Conservation (phyloP, 2,329 filamentous ascomycete genomes). For the Aschersonia sp. region DNA sequence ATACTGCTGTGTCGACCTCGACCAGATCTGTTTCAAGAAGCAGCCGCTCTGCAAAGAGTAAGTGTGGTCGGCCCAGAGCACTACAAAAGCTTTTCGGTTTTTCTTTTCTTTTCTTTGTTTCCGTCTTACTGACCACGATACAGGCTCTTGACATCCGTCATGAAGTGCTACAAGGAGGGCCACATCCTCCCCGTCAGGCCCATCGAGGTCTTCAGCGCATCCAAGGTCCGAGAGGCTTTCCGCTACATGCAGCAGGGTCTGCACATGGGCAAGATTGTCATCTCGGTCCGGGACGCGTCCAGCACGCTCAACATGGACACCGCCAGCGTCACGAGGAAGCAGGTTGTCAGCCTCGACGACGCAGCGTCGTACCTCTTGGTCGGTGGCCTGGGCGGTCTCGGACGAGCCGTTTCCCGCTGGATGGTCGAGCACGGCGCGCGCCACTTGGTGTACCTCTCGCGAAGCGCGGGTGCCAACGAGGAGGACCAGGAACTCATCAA, state of each 20-base stretch:
- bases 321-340: neutral
- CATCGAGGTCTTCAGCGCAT: neutral
- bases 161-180: neutral
- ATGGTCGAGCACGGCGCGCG: neutral
- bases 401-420: neutral
- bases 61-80: no score
- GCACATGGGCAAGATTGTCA: neutral
- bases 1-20: constrained; percentile 3
- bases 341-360: neutral
- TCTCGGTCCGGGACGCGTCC: neutral
- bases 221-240: neutral
- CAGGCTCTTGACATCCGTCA: neutral
- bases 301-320: neutral
- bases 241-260: neutral
- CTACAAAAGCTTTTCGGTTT: no score
- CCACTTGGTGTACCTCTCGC: neutral
- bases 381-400: neutral
- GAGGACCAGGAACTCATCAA: neutral
- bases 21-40: no score
- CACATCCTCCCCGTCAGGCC: neutral
- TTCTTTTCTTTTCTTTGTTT: no score
- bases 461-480: neutral
- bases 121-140: neutral
- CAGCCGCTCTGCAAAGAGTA: no score
- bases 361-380: neutral